Base-by-base conservation (phyloP, 1,284 basidiomycete species). In the Trichosporon asahii region DNA sequence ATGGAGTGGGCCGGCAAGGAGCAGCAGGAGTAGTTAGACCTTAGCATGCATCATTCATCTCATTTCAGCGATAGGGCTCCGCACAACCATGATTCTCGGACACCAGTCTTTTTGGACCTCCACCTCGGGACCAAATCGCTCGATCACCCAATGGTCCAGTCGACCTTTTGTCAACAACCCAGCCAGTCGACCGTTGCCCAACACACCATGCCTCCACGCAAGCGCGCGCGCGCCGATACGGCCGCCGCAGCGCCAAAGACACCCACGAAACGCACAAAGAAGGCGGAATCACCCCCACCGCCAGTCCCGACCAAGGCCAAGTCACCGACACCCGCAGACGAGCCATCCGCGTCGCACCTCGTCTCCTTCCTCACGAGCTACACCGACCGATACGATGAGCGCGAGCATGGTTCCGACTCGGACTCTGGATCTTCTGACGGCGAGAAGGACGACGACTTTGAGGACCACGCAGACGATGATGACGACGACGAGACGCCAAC, bases 351-450 rank as follows among this genome's bases (percentile, higher is more conserved):
- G n/a, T 71, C 71, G 1, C 81, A 82, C 70, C 75, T 82, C 11
- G 75, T 82, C 44, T 82, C 81, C 15, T 82, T 82, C 72, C 73
- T 82, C 3, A 81, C 78, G 5, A 76, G 77, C 9, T 82, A 81
- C 64, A 79, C 78, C 18, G 67, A 72, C 44, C 70, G 69, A 1
- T 68, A 68, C 35, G 49, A 57, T 11, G 65, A 64, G 8, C 66
- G 60, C 25, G 70, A 44, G 23, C 68, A 69, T 5, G 72, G 73
- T 0, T 75, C 74, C 14, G 74, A 76, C 21, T 75, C 73, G 27
- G 76, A 78, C 33, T 74, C 74, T 3, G 65, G 60, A 18, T 64
- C 27, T 33, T 67, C 61, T 1, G 68, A 68, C 67, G 73, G 44
- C 70, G 75, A 74, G 12, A 71, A 72, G 25, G 75, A 74, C 14